A percentile compares a stretch with the other conserved stretches of the same genome.
Conservation (phyloP, 805 yeast species). For the Candida ulmi region DNA sequence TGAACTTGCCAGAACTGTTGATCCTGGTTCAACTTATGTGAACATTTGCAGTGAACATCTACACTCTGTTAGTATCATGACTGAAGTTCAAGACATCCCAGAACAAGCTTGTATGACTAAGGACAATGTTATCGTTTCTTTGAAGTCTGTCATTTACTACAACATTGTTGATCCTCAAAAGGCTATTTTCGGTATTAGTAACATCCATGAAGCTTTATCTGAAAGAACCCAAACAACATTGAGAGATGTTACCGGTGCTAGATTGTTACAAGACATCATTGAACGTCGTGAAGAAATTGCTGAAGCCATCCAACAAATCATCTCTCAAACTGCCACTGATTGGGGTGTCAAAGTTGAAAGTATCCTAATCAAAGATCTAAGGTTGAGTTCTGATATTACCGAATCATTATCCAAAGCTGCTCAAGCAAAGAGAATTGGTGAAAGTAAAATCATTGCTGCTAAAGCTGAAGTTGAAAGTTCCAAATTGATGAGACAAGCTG, state of each 20-base stretch:
- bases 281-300: slow-evolving; percentile 72
- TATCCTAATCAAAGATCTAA: slow-evolving; percentile 61
- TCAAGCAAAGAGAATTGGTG: slow-evolving; percentile 71
- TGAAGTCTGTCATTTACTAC: slow-evolving; percentile 63
- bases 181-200: slow-evolving; percentile 52
- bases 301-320: slow-evolving; percentile 53
- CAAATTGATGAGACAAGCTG: slow-evolving; percentile 72
- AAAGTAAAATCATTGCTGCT: slow-evolving; percentile 68
- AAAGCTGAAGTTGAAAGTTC: slow-evolving; percentile 74
- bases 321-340: slow-evolving; percentile 52
- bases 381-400: slow-evolving; percentile 48
- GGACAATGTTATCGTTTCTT: slow-evolving; percentile 58
- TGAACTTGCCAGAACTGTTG: slow-evolving; percentile 55
- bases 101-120: slow-evolving; percentile 66
- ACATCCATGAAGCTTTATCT: slow-evolving; percentile 48
- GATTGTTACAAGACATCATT: slow-evolving; percentile 63
- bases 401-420: slow-evolving; percentile 67
- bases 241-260: slow-evolving; percentile 64
- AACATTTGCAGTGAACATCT: slow-evolving; percentile 61
- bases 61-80: slow-evolving; percentile 44
- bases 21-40: slow-evolving; percentile 62
- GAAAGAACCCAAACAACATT: slow-evolving; percentile 71
- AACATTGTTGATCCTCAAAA: slow-evolving; percentile 63
- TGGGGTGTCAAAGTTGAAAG: slow-evolving; percentile 73
- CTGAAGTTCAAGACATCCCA: slow-evolving; percentile 58